Percentiles rank a stretch among this genome's conserved stretches.
phyloP scores from a whole-genome alignment of 2,329 filamentous ascomycete genomes.

The Penicillium sp. region DNA sequence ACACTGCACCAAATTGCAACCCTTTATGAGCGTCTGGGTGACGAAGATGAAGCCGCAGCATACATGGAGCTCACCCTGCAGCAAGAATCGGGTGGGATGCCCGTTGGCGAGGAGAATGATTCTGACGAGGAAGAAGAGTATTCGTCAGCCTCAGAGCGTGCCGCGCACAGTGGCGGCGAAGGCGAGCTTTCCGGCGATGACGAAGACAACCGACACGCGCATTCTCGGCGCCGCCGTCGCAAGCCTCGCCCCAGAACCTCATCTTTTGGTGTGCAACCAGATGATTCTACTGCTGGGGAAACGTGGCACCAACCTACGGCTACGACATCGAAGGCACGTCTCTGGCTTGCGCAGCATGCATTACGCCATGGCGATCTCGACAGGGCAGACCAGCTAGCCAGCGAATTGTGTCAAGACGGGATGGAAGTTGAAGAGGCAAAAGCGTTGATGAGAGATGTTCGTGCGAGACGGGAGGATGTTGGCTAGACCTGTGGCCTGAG shows the following conservation, averaged over 20 bases:
- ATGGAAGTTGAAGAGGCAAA: constrained; percentile 97
- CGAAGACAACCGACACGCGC: constrained; percentile 57
- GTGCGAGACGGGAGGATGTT: constrained; percentile 66
- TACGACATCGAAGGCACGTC: constrained; percentile 85
- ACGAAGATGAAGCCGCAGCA: constrained; percentile 76
- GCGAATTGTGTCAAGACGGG: constrained; percentile 92
- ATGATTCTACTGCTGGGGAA: constrained; percentile 41
- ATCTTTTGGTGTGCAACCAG: constrained; percentile 32
- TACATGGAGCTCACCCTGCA: constrained; percentile 97
- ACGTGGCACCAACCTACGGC: constrained; percentile 65
- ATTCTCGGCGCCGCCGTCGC: constrained; percentile 58
- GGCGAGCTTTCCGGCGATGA: constrained; percentile 33
- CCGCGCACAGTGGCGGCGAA: constrained; percentile 37
- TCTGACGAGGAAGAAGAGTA: constrained; percentile 37
- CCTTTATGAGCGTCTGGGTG: constrained; percentile 80
- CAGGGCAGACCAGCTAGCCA: constrained; percentile 77
- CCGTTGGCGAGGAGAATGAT: constrained; percentile 15
- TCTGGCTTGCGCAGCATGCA: constrained; percentile 88
- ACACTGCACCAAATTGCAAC: constrained; percentile 85
- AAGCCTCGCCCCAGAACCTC: constrained; percentile 38
- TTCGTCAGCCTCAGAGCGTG: constrained; percentile 35
- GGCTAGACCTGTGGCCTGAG: constrained; percentile 2
- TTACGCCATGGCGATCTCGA: constrained; percentile 74
- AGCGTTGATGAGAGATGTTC: constrained; percentile 82
- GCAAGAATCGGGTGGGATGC: constrained; percentile 75